Conservation (phyloP, 2,329 filamentous ascomycete species). For the Eutypella sp. region DNA sequence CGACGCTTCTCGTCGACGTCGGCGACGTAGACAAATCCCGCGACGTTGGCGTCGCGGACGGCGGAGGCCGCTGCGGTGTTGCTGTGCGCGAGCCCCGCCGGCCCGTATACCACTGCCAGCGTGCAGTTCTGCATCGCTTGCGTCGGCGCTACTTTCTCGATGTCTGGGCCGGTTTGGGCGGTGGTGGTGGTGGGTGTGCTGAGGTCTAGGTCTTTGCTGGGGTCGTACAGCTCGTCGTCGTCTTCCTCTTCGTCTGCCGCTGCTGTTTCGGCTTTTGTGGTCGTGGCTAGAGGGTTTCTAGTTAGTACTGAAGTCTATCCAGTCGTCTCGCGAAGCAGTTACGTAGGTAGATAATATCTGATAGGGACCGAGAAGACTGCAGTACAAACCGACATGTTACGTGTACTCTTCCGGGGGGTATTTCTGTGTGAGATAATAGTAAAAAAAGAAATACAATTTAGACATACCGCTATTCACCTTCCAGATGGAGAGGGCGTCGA, state of each 20-base stretch:
- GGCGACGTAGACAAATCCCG: slow-evolving; percentile 90
- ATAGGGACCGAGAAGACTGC: too few species aligned
- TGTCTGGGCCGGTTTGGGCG: slow-evolving; percentile 32
- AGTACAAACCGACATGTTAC: too few species aligned
- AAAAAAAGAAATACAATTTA: slow-evolving; percentile 5
- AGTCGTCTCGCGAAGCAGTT: too few species aligned
- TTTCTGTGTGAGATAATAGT: too few species aligned
- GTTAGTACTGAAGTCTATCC: too few species aligned
- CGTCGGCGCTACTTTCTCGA: slow-evolving; percentile 62
- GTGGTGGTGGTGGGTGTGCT: slow-evolving; percentile 13
- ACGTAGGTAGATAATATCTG: too few species aligned
- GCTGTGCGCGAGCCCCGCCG: too few species aligned
- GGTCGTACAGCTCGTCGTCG: slow-evolving; percentile 23
- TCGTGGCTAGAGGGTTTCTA: not conserved
- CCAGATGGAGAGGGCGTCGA: slow-evolving; percentile 69
- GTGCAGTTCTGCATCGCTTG: slow-evolving; percentile 73
- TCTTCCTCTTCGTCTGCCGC: slow-evolving; percentile 13
- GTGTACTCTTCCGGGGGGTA: too few species aligned
- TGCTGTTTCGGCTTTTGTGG: slow-evolving; percentile 4
- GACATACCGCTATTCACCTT: slow-evolving; percentile 56
- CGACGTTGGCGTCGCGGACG: slow-evolving; percentile 75
- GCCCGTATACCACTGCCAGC: slow-evolving; percentile 78
- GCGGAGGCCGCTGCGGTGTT: slow-evolving; percentile 59
- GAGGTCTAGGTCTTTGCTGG: too few species aligned
- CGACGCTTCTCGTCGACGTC: slow-evolving; percentile 83